Conservation (phyloP, 2,329 filamentous ascomycete genomes). For the Dactylellina sp. region DNA sequence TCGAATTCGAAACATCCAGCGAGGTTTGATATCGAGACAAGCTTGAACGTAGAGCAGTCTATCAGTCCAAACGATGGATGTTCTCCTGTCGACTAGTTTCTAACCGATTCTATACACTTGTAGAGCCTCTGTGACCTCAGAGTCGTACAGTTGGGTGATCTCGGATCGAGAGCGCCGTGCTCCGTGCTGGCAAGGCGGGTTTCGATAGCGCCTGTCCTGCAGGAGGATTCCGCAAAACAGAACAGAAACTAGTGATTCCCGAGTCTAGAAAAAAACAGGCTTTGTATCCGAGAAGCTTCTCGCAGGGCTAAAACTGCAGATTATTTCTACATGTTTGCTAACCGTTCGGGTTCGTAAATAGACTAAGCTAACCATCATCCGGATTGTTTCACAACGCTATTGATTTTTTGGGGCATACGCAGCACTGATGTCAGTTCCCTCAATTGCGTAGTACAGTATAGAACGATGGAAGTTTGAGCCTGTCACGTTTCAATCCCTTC, state of each 20-base stretch:
- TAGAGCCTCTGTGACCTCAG: neutral
- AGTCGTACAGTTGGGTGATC: neutral
- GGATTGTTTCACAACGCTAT: neutral
- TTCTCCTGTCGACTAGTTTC: neutral
- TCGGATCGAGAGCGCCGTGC: neutral
- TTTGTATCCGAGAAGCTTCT: neutral
- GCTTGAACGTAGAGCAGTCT: neutral
- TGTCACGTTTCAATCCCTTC: conserved; percentile 7
- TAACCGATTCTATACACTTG: neutral
- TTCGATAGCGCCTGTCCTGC: neutral
- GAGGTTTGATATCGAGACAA: conserved; percentile 41
- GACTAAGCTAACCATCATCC: neutral
- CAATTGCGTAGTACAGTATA: neutral
- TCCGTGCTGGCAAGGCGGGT: neutral
- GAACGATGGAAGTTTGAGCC: conserved; percentile 1
- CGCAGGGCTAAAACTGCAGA: neutral
- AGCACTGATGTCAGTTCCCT: neutral
- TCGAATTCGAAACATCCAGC: conserved; percentile 21
- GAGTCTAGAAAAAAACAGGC: neutral
- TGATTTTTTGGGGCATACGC: neutral
- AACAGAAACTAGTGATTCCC: neutral
- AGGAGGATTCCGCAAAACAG: conserved; percentile 3
- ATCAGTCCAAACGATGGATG: neutral
- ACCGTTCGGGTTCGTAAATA: neutral
- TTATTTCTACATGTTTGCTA: conserved; percentile 3